These are phyloP conservation scores for Przewalskia tangutica DNA, from an alignment of 257 asterid species.

Conservation along the genomic window DNA sequence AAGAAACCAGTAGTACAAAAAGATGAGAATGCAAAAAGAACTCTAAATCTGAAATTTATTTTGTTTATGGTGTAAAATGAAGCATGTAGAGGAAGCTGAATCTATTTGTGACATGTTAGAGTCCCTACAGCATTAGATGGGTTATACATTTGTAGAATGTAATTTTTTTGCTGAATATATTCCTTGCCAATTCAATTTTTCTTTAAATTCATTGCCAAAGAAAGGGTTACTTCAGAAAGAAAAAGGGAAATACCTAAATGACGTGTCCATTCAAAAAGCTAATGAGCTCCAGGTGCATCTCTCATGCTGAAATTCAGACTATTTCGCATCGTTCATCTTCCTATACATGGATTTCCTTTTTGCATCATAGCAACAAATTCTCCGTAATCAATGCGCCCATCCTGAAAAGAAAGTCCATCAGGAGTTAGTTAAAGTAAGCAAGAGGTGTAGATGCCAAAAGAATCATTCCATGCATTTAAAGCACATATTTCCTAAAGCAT, in stretches of 20 bases:
- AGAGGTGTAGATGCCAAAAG: not conserved
- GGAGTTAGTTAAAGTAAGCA: not conserved
- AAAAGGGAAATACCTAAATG: conserved; percentile 5
- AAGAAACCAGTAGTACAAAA: not conserved
- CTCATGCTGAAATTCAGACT: conserved; percentile 43
- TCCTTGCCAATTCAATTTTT: not conserved
- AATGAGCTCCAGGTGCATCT: conserved; percentile 31
- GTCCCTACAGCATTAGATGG: not conserved
- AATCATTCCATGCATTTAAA: not conserved
- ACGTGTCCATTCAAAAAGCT: not conserved
- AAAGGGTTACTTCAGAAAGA: not conserved
- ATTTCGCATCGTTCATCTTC: conserved; percentile 43
- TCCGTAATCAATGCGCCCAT: conserved; percentile 42
- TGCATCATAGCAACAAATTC: conserved; percentile 52
- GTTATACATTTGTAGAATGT: not conserved
- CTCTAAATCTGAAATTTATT: not conserved
- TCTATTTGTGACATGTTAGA: not conserved
- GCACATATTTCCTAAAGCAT: not conserved
- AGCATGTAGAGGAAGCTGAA: not conserved
- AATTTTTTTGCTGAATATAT: not conserved
- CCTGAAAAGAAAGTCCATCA: conserved; percentile 20
- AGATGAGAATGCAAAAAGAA: not conserved
- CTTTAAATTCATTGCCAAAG: not conserved
- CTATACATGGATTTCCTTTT: conserved; percentile 41
- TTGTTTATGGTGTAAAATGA: not conserved